Conservation (phyloP, 2,329 filamentous ascomycete genomes). For the Calycina herbarum region DNA sequence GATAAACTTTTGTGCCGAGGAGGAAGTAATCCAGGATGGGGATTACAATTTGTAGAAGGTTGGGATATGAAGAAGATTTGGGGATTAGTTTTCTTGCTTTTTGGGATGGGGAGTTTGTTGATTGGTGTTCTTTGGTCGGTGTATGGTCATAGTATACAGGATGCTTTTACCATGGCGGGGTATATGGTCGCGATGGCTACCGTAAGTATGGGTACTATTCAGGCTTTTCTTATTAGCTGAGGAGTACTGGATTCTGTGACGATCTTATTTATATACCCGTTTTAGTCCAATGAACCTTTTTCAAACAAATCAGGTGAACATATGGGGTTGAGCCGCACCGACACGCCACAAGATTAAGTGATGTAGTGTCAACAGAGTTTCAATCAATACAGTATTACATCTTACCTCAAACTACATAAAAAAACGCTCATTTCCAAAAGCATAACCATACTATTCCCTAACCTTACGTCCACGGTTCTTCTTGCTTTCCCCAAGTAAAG, state of each 20-base stretch:
- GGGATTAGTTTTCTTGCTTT: constrained; percentile 21
- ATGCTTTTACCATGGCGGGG: constrained; percentile 26
- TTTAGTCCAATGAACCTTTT: too few relatives aligned
- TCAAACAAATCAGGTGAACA: too few relatives aligned
- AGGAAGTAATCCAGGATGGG: constrained; percentile 27
- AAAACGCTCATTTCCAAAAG: too few relatives aligned
- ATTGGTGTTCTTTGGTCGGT: constrained; percentile 22
- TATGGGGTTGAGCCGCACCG: too few relatives aligned
- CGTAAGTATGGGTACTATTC: constrained; percentile 23
- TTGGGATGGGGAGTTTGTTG: constrained; percentile 24
- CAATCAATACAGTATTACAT: too few relatives aligned
- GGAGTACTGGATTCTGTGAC: not conserved
- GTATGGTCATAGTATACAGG: constrained; percentile 25
- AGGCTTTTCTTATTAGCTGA: constrained; percentile 36
- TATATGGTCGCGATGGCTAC: constrained; percentile 28
- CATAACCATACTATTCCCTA: too few relatives aligned
- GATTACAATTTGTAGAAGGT: constrained; percentile 26
- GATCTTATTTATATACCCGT: not conserved
- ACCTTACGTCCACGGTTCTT: too few relatives aligned
- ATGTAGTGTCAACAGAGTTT: too few relatives aligned
- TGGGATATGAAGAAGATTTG: constrained; percentile 27
- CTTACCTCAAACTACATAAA: too few relatives aligned
- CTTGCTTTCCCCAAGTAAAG: too few relatives aligned
- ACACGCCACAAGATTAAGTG: too few relatives aligned
- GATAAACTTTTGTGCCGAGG: constrained; percentile 21